These are phyloP conservation scores for Solanum hybrid DNA, from an alignment of 305 asterid genomes.

Conservation along the genomic window DNA sequence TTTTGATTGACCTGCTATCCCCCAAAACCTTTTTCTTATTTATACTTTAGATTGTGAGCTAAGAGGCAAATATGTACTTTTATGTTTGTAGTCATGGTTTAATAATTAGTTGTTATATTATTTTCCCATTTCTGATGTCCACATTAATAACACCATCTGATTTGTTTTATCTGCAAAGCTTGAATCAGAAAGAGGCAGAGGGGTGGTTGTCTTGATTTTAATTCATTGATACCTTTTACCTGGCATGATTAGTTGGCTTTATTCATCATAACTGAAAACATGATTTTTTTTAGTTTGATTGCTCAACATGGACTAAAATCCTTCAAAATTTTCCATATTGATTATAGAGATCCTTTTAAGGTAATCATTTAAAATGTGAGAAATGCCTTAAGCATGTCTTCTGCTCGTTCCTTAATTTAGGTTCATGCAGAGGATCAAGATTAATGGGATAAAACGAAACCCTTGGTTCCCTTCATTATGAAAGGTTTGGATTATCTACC, in stretches of 20 bases:
- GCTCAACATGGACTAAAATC: background rate
- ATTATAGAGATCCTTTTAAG: too few species aligned
- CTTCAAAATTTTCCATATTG: background rate
- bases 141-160: background rate
- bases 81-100: too few species aligned
- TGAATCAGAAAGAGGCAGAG: background rate
- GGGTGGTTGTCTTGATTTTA: background rate
- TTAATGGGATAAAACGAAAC: constrained; percentile 59
- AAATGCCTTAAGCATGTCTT: background rate
- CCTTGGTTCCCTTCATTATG: constrained; percentile 56
- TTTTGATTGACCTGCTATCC: background rate
- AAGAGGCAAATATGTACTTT: too few species aligned
- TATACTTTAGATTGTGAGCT: background rate
- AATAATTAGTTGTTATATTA: too few species aligned
- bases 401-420: background rate
- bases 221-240: background rate
- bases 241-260: too few species aligned
- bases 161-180: background rate
- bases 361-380: background rate
- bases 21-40: background rate
- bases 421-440: constrained; percentile 62
- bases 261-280: background rate
- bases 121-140: background rate
- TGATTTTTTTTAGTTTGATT: too few species aligned
- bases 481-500: too few species aligned